phyloP scores from a whole-genome alignment of 2,329 filamentous ascomycete species.

The Microcyclospora pomicola region DNA sequence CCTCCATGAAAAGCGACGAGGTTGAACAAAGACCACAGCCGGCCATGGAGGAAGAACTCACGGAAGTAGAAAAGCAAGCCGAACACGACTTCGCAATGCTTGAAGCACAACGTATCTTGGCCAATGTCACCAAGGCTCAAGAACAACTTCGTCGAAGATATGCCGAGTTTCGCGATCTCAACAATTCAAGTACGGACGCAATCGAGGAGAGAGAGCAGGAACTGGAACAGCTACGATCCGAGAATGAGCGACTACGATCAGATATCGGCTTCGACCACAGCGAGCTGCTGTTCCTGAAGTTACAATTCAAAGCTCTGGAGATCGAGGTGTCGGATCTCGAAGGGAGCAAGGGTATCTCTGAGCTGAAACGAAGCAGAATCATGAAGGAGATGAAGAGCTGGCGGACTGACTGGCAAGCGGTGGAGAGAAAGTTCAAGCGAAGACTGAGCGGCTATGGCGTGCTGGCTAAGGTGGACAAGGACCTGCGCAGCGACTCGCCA shows the following conservation, averaged over 20 bases:
- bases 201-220: conserved; percentile 19
- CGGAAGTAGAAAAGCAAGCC: conserved; percentile 10
- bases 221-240: conserved; percentile 21
- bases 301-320: conserved; percentile 26
- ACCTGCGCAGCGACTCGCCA: conserved; percentile 5
- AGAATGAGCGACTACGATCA: conserved; percentile 24
- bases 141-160: conserved; percentile 20
- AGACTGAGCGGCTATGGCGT: conserved; percentile 19
- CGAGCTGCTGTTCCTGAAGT: conserved; percentile 26
- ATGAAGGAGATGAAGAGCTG: conserved; percentile 22
- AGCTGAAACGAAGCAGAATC: conserved; percentile 10
- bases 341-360: conserved; percentile 6
- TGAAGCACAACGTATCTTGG: conserved; percentile 19
- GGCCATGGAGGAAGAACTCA: not conserved
- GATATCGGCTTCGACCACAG: conserved; percentile 26
- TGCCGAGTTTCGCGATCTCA: conserved; percentile 19
- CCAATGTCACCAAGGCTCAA: conserved; percentile 17
- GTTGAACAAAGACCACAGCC: not conserved
- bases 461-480: conserved; percentile 5
- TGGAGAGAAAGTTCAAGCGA: conserved; percentile 19
- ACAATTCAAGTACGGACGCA: conserved; percentile 16
- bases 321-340: conserved; percentile 16
- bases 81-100: conserved; percentile 15
- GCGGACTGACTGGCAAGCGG: conserved; percentile 24
- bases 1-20: conserved; percentile 4